Percentiles rank a stretch among this genome's conserved stretches.
Evolutionary conservation across 345 rosid genomes (phyloP).

Genomic region (Aquilaria malaccensis): DNA sequence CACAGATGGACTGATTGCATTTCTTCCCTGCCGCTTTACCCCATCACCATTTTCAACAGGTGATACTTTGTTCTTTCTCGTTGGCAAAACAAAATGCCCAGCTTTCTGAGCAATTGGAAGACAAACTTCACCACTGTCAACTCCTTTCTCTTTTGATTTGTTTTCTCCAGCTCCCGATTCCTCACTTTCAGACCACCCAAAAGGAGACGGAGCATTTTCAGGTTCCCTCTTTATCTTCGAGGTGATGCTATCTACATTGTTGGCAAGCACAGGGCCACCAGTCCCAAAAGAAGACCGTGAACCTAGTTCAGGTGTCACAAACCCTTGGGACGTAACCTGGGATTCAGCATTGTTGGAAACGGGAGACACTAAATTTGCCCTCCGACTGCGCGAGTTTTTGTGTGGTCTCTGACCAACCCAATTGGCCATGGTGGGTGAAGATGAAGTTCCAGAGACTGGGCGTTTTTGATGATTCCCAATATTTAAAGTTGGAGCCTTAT

Average conservation of each 20-base stretch:
- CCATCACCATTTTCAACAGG: slow-evolving; percentile 63
- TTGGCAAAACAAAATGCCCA: slow-evolving; percentile 40
- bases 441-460: slow-evolving; percentile 40
- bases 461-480: slow-evolving; percentile 35
- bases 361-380: slow-evolving; percentile 71
- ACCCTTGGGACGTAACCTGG: slow-evolving; percentile 50
- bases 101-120: slow-evolving; percentile 39
- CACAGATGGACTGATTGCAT: slow-evolving; percentile 47
- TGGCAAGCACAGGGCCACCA: slow-evolving; percentile 36
- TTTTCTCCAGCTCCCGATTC: slow-evolving; percentile 81
- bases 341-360: slow-evolving; percentile 45
- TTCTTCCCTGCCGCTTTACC: slow-evolving; percentile 72
- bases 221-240: slow-evolving; percentile 53
- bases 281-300: slow-evolving; percentile 47
- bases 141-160: slow-evolving; percentile 51
- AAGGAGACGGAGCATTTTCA: slow-evolving; percentile 56
- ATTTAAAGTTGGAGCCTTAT: slow-evolving; percentile 31
- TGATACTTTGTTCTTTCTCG: slow-evolving; percentile 48
- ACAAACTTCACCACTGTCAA: slow-evolving; percentile 42
- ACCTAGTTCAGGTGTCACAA: slow-evolving; percentile 50
- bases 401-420: slow-evolving; percentile 95
- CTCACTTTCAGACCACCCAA: slow-evolving; percentile 75
- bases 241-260: slow-evolving; percentile 31
- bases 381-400: slow-evolving; percentile 79
- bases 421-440: slow-evolving; percentile 75